These are phyloP conservation scores for Simplicillium sp. DNA, from an alignment of 2,329 filamentous ascomycete species.

Conservation along the genomic window DNA sequence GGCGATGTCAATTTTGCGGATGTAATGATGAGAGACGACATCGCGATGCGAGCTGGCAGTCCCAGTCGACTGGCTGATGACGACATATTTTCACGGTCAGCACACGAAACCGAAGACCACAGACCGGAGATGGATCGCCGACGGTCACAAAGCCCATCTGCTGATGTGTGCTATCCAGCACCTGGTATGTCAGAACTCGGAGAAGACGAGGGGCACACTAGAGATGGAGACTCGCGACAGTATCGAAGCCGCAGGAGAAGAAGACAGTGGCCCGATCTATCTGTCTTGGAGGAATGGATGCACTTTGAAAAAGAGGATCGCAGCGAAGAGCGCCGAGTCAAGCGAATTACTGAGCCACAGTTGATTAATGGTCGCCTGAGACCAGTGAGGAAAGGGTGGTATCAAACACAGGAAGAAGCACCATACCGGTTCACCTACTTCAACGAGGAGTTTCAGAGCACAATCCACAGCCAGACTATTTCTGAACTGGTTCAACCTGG, in stretches of 20 bases:
- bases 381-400: slow-evolving; percentile 73
- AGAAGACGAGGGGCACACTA: slow-evolving; percentile 58
- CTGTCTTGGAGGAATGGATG: slow-evolving; percentile 81
- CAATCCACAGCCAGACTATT: slow-evolving; percentile 91
- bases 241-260: slow-evolving; percentile 46
- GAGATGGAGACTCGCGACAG: slow-evolving; percentile 26
- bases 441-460: slow-evolving; percentile 93
- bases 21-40: slow-evolving; percentile 60
- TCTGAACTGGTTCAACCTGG: slow-evolving; percentile 85
- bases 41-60: slow-evolving; percentile 29
- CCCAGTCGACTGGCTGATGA: slow-evolving; percentile 17
- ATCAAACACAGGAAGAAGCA: slow-evolving; percentile 75
- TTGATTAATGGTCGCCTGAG: slow-evolving; percentile 83
- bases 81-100: slow-evolving; percentile 20
- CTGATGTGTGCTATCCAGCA: slow-evolving; percentile 88
- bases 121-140: slow-evolving; percentile 26
- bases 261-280: slow-evolving; percentile 77
- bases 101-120: slow-evolving; percentile 14
- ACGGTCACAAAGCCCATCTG: slow-evolving; percentile 57
- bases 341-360: slow-evolving; percentile 89
- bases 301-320: slow-evolving; percentile 76
- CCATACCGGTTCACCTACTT: slow-evolving; percentile 98
- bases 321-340: slow-evolving; percentile 72
- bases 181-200: slow-evolving; percentile 64
- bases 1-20: slow-evolving; percentile 54